phyloP scores from a whole-genome alignment of 2,329 filamentous ascomycete genomes.

The Colletotrichum sp. region DNA sequence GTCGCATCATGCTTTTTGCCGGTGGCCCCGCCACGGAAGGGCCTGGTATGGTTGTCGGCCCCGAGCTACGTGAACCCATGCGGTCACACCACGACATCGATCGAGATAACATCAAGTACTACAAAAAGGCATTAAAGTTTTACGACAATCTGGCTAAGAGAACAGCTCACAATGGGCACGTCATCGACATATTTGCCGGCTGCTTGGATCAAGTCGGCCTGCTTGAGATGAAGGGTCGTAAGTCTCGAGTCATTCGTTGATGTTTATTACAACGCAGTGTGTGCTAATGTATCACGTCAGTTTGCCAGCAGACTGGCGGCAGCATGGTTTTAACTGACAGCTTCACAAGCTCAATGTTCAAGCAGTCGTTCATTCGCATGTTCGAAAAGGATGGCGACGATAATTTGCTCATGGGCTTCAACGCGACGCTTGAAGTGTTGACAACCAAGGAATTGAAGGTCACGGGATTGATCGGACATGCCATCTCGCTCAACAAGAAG shows the following conservation, averaged over 20 bases:
- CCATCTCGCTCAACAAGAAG: slow-evolving; percentile 97
- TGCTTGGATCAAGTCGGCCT: slow-evolving; percentile 97
- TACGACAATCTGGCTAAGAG: slow-evolving; percentile 95
- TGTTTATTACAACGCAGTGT: background rate
- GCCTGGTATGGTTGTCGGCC: slow-evolving; percentile 94
- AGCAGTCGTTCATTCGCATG: slow-evolving; percentile 94
- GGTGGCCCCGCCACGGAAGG: slow-evolving; percentile 95
- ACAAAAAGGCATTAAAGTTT: slow-evolving; percentile 96
- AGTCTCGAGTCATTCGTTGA: background rate
- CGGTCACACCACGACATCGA: slow-evolving; percentile 99
- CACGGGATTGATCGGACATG: slow-evolving; percentile 95
- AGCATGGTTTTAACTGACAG: slow-evolving; percentile 99
- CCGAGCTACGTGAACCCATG: slow-evolving; percentile 94
- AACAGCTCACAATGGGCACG: slow-evolving; percentile 93
- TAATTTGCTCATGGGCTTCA: slow-evolving; percentile 97
- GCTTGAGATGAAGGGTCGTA: slow-evolving; percentile 90
- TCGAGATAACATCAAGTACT: slow-evolving; percentile 98
- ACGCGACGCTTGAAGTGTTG: slow-evolving; percentile 91
- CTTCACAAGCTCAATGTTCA: slow-evolving; percentile 99
- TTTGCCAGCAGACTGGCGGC: slow-evolving; percentile 94
- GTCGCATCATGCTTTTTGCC: slow-evolving; percentile 95
- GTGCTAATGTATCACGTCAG: background rate
- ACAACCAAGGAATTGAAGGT: slow-evolving; percentile 99
- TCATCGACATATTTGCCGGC: slow-evolving; percentile 96
- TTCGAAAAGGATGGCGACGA: slow-evolving; percentile 97